Percentiles rank a stretch among this genome's conserved stretches.
These are phyloP conservation scores for Medicago ruthenica DNA, from an alignment of 306 rosid species.

Conservation along the genomic window DNA sequence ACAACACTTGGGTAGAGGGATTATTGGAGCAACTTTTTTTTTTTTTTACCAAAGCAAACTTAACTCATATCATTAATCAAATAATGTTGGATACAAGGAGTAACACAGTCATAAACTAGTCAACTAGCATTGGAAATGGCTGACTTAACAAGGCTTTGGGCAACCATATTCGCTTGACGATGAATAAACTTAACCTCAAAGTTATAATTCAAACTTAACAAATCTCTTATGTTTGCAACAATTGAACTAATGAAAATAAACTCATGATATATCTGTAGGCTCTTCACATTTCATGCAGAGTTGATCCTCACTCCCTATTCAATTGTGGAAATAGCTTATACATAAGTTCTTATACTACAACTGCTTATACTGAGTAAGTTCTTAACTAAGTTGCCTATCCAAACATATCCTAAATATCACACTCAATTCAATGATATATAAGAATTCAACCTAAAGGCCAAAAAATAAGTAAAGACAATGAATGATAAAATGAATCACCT, in stretches of 20 bases:
- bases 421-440: slow-evolving; percentile 1
- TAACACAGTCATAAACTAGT: too few relatives aligned
- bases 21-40: background rate
- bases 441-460: background rate
- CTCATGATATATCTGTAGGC: background rate
- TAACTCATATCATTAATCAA: too few relatives aligned
- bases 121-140: too few relatives aligned
- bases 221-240: too few relatives aligned
- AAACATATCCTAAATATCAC: background rate
- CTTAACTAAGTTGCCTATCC: background rate
- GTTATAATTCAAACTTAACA: too few relatives aligned
- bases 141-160: too few relatives aligned
- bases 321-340: background rate
- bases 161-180: too few relatives aligned
- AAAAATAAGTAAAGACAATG: background rate
- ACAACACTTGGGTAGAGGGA: background rate
- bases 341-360: background rate
- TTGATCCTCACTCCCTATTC: background rate
- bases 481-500: slow-evolving; percentile 66
- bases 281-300: background rate
- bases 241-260: background rate
- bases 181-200: too few relatives aligned
- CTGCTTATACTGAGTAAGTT: background rate
- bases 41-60: too few relatives aligned
- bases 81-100: too few relatives aligned